phyloP scores from a whole-genome alignment of 2,329 filamentous ascomycete species.

The Phaeoacremonium minimum region DNA sequence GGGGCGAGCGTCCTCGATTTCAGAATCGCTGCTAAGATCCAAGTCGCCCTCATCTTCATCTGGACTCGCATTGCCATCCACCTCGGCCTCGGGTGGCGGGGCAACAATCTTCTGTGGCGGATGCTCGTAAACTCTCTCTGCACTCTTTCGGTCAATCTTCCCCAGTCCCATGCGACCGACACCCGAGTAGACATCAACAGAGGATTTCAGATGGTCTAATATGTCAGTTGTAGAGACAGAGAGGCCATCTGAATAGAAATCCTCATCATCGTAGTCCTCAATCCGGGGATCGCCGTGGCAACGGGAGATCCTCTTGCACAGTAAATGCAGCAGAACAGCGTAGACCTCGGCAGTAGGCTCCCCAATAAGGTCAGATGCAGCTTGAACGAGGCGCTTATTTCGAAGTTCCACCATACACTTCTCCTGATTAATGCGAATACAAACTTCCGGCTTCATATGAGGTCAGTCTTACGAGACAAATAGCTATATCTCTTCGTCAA shows the following conservation, averaged over 20 bases:
- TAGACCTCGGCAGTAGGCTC: conserved; percentile 76
- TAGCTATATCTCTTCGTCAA: conserved; percentile 32
- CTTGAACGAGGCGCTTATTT: conserved; percentile 70
- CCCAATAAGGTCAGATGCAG: conserved; percentile 67
- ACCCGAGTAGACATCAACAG: conserved; percentile 48
- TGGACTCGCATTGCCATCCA: conserved; percentile 25
- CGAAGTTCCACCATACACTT: conserved; percentile 80
- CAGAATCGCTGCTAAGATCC: conserved; percentile 29
- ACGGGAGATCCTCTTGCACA: conserved; percentile 64
- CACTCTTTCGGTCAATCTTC: conserved; percentile 39
- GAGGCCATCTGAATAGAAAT: conserved; percentile 22
- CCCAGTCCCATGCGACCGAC: conserved; percentile 51
- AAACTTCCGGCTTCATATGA: conserved; percentile 56
- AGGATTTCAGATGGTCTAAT: conserved; percentile 47
- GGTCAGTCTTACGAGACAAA: too few species aligned
- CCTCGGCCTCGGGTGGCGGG: conserved; percentile 17
- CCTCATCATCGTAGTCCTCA: conserved; percentile 32
- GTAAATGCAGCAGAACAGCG: conserved; percentile 61
- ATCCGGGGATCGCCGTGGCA: conserved; percentile 59
- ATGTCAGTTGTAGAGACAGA: conserved; percentile 52
- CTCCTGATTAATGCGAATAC: conserved; percentile 78
- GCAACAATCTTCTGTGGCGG: conserved; percentile 16
- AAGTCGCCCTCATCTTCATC: conserved; percentile 28
- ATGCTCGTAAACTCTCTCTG: conserved; percentile 38
- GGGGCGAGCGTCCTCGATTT: conserved; percentile 22